Evolutionary conservation across 2,329 filamentous ascomycete genomes (phyloP), one percentile per base, ranked within the genome.

Genomic region (Apiospora kogelbergensis): DNA sequence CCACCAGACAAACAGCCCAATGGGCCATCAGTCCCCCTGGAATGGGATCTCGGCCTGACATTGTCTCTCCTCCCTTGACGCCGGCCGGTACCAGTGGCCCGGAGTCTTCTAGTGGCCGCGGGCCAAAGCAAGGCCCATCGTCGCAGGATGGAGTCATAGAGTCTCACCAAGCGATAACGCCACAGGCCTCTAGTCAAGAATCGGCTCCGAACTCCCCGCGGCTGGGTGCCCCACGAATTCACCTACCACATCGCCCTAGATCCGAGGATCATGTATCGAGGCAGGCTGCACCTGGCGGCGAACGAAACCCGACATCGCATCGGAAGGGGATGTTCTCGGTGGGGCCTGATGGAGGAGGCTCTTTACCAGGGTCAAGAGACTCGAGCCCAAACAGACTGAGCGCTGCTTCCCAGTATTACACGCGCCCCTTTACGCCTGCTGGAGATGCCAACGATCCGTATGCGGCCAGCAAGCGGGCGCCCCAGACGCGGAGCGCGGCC

Each of bases 1-100:
- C 70, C 85, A 90, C 69, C 84, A 88, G 48, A 89, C 81, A 68
- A 90, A 89, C 66, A 89, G 81, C 71, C 90, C 91, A 72, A 90
- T 90, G 67, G 84, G 84, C 69, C 88, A 86, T 73, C 86, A 87
- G 71, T 94, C 91, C 69, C 90, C 91, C 40, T n/a, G 86, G 86
- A 77, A 83, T 89, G 48, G 92, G 90, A 72, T 91, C 93, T 70
- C 86, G 88, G 60, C 89, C 90, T 70, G 88, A 91, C 69, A 88
- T 97, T 82, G 92, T 95, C 74, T 97, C 95, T 13, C 95, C 95
- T 73, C 94, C 94, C 53, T 86, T 98, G 67, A 98, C 95, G 15
- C 95, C 95, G 22, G 90, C 94, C 68, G 94, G 90, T 66, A 95
- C 93, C 57, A 82, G 82, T 24, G 81, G 80, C 44, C 77, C 78